Percentiles rank a stretch among this genome's conserved stretches.
Evolutionary conservation across 2,329 filamentous ascomycete genomes (phyloP).

Genomic region (Stylonectria norvegica): DNA sequence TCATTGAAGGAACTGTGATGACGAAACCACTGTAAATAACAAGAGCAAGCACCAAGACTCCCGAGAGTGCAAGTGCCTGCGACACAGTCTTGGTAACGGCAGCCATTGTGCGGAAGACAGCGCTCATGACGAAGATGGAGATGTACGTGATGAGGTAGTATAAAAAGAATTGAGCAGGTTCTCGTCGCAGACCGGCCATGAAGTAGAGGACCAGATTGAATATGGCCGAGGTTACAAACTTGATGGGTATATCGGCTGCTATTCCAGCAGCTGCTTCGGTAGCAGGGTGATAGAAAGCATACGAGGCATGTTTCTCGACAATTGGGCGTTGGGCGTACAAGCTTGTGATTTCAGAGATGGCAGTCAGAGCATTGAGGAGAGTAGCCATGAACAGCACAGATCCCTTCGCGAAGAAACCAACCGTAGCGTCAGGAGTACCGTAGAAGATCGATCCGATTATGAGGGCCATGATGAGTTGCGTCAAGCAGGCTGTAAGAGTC

Average conservation of each 20-base stretch:
- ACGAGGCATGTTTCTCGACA: slow-evolving; percentile 47
- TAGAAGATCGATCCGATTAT: slow-evolving; percentile 62
- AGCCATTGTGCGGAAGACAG: slow-evolving; percentile 71
- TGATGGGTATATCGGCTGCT: slow-evolving; percentile 55
- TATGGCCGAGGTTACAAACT: slow-evolving; percentile 45
- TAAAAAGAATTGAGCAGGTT: slow-evolving; percentile 69
- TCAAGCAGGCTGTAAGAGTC: slow-evolving; percentile 42
- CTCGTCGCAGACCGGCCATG: slow-evolving; percentile 50
- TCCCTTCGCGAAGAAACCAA: slow-evolving; percentile 52
- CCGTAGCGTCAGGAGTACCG: slow-evolving; percentile 46
- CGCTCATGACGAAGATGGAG: slow-evolving; percentile 69
- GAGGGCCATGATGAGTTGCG: slow-evolving; percentile 54
- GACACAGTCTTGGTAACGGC: slow-evolving; percentile 64
- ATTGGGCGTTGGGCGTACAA: slow-evolving; percentile 45
- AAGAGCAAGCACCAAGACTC: slow-evolving; percentile 56
- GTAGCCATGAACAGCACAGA: slow-evolving; percentile 59
- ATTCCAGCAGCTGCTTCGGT: slow-evolving; percentile 54
- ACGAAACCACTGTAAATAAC: slow-evolving; percentile 27
- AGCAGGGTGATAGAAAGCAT: slow-evolving; percentile 50
- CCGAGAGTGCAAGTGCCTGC: slow-evolving; percentile 52
- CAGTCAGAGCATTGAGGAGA: slow-evolving; percentile 55
- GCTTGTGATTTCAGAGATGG: slow-evolving; percentile 52
- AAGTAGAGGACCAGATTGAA: slow-evolving; percentile 61
- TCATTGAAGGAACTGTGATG: slow-evolving; percentile 33
- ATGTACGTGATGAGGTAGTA: slow-evolving; percentile 69